phyloP scores from a whole-genome alignment of 2,329 filamentous ascomycete genomes.

The Teratosphaeria gauchensis region DNA sequence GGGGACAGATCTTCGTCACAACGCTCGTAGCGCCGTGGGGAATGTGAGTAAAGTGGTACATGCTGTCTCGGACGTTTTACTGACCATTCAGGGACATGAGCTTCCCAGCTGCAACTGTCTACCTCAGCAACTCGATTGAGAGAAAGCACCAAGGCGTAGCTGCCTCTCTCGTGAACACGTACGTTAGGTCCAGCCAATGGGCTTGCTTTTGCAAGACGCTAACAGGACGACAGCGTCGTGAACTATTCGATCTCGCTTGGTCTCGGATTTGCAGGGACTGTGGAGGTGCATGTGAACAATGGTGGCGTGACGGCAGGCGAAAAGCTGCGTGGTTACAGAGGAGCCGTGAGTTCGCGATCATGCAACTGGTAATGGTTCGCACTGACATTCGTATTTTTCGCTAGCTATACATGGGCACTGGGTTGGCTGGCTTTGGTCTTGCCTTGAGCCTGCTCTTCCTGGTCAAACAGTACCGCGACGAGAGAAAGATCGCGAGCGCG shows the following conservation, averaged over 20 bases:
- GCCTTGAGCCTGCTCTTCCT: conserved; percentile 20
- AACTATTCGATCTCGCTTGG: conserved; percentile 61
- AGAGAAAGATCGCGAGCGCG: background rate
- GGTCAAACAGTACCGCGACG: conserved; percentile 10
- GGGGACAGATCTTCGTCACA: conserved; percentile 52
- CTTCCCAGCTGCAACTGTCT: conserved; percentile 52
- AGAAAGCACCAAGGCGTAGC: conserved; percentile 43
- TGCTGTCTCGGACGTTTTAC: background rate
- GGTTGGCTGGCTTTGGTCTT: conserved; percentile 20
- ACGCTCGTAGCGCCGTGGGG: conserved; percentile 41
- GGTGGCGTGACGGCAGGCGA: conserved; percentile 27
- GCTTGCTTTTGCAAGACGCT: background rate
- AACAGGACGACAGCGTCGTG: conserved; percentile 41
- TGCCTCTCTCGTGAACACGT: conserved; percentile 45
- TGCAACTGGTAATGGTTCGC: too few relatives aligned
- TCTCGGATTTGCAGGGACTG: conserved; percentile 56
- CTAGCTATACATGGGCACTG: conserved; percentile 30
- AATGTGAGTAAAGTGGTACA: conserved; percentile 31
- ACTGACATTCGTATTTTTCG: too few relatives aligned
- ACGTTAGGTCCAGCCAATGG: too few relatives aligned
- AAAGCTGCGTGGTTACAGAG: conserved; percentile 30
- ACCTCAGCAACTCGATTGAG: conserved; percentile 45
- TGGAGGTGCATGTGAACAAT: conserved; percentile 42
- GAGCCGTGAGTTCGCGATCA: conserved; percentile 13
- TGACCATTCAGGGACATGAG: conserved; percentile 49